phyloP scores from a whole-genome alignment of 2,329 filamentous ascomycete genomes.

The Sclerotinia borealis region DNA sequence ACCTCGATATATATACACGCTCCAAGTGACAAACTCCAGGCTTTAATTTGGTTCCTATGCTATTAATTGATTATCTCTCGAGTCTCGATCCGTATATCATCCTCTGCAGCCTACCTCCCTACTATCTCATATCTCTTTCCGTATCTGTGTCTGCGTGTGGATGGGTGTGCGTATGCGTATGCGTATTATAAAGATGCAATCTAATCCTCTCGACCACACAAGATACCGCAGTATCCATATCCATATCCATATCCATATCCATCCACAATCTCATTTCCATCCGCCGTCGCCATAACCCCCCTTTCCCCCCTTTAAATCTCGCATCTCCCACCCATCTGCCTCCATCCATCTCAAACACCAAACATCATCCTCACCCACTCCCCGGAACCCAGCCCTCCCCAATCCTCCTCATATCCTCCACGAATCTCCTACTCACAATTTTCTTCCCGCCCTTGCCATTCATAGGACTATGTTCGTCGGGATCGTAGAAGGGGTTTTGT shows the following conservation, averaged over 20 bases:
- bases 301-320: background rate
- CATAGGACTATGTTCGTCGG: constrained; percentile 70
- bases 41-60: background rate
- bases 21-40: background rate
- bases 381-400: constrained; percentile 81
- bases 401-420: constrained; percentile 76
- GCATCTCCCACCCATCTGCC: background rate
- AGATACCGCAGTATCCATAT: too few species aligned
- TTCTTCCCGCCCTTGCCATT: constrained; percentile 52
- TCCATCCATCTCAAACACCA: background rate
- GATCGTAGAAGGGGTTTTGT: constrained; percentile 92
- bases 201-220: background rate
- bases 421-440: constrained; percentile 78
- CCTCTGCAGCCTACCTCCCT: too few species aligned
- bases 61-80: too few species aligned
- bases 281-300: background rate
- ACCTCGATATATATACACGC: background rate
- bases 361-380: constrained; percentile 34
- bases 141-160: too few species aligned
- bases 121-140: background rate
- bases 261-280: too few species aligned
- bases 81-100: too few species aligned
- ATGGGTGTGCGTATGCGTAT: too few species aligned
- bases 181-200: background rate
- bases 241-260: too few species aligned